These are phyloP conservation scores for Glycine latifolia DNA, from an alignment of 306 rosid species.

Conservation along the genomic window DNA sequence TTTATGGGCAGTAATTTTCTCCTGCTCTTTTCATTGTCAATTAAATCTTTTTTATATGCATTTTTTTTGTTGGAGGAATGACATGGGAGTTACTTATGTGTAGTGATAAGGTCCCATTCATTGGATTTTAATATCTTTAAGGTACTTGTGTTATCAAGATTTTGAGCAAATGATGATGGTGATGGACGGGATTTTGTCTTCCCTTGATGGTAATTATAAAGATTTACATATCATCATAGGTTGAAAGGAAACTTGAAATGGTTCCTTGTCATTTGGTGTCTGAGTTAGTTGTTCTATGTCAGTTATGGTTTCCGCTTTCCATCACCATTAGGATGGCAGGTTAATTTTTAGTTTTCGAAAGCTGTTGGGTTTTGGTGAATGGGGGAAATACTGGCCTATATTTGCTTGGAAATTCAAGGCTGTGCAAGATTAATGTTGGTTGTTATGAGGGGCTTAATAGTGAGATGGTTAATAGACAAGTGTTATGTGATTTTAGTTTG, in stretches of 20 bases:
- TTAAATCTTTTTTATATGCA: neutral
- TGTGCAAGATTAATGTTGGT: neutral
- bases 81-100: too few species aligned
- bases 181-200: neutral
- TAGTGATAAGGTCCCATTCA: too few species aligned
- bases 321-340: neutral
- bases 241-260: neutral
- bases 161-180: neutral
- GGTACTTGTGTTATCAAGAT: neutral
- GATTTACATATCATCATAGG: too few species aligned
- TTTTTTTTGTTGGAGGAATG: too few species aligned
- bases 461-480: neutral
- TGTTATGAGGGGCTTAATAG: constrained; percentile 2
- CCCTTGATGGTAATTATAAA: neutral
- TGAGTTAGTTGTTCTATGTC: neutral
- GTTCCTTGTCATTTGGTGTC: neutral
- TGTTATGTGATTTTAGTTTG: neutral
- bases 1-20: neutral
- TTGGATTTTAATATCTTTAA: neutral
- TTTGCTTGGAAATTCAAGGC: neutral
- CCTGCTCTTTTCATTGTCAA: neutral
- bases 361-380: neutral
- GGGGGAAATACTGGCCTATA: neutral
- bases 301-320: constrained; percentile 2
- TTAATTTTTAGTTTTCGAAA: neutral